These are phyloP conservation scores for Lablab purpureus DNA, from an alignment of 306 rosid species.

Conservation along the genomic window DNA sequence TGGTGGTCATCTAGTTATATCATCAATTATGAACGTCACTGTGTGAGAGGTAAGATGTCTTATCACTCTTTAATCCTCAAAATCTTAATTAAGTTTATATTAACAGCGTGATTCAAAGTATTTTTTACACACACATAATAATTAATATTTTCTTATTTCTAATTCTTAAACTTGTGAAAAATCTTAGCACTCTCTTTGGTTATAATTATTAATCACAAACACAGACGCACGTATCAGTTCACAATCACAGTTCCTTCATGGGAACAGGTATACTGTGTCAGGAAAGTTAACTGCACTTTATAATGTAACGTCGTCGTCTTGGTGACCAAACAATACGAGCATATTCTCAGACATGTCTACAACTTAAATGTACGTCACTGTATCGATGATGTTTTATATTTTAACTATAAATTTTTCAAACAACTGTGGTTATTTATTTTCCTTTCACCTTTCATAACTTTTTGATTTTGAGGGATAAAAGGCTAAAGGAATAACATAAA, in stretches of 20 bases:
- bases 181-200: background rate
- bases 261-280: background rate
- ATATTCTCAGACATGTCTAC: conserved; percentile 34
- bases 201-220: too few species aligned
- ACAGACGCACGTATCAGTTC: too few species aligned
- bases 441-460: too few species aligned
- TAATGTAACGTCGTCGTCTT: conserved; percentile 28
- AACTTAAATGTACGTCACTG: background rate
- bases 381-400: background rate
- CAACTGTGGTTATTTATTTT: too few species aligned
- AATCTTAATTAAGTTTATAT: background rate
- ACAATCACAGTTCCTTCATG: background rate
- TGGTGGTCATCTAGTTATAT: conserved; percentile 5
- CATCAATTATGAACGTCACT: conserved; percentile 15
- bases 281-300: conserved; percentile 19
- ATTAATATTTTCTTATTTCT: too few species aligned
- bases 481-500: too few species aligned
- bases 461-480: too few species aligned
- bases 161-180: background rate
- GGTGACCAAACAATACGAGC: conserved; percentile 19
- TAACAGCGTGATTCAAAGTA: background rate
- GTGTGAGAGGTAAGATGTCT: conserved; percentile 49
- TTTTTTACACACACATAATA: too few species aligned
- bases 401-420: too few species aligned
- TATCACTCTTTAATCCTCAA: conserved; percentile 34